Conservation (phyloP, 2,329 filamentous ascomycete genomes). For the Aspergillus tanneri region DNA sequence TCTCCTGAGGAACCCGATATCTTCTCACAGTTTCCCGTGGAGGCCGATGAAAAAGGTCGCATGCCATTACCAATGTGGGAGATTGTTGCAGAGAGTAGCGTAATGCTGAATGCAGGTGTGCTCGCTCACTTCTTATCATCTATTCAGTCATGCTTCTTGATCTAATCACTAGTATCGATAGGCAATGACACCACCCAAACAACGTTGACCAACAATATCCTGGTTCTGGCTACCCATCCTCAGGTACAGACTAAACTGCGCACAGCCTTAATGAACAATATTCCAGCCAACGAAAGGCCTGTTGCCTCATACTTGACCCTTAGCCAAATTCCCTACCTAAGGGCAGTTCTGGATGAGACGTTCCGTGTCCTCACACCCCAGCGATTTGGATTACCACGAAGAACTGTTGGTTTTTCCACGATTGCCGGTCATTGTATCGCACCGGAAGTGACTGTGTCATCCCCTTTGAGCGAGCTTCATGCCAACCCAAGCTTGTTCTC, state of each 20-base stretch:
- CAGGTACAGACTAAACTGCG: constrained; percentile 36
- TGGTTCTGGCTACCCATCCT: constrained; percentile 52
- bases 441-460: too few species aligned
- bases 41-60: constrained; percentile 47
- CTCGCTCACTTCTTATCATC: too few species aligned
- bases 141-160: too few species aligned
- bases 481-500: too few species aligned
- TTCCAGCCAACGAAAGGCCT: constrained; percentile 41
- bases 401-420: too few species aligned
- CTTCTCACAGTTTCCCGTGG: constrained; percentile 54
- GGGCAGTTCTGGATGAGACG: constrained; percentile 52
- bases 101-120: constrained; percentile 47
- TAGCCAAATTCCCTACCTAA: constrained; percentile 51
- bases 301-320: constrained; percentile 51
- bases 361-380: constrained; percentile 46
- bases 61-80: constrained; percentile 56
- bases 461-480: too few species aligned
- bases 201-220: constrained; percentile 52
- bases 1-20: too few species aligned
- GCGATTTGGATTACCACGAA: constrained; percentile 41
- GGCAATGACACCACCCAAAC: constrained; percentile 55
- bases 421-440: too few species aligned
- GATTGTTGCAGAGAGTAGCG: constrained; percentile 53
- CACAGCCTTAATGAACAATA: constrained; percentile 47
- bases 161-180: too few species aligned